Percentiles rank a stretch among this genome's conserved stretches.
Conservation (phyloP, 139 green algal genomes). For the Tetradesmus lagerheimii region DNA sequence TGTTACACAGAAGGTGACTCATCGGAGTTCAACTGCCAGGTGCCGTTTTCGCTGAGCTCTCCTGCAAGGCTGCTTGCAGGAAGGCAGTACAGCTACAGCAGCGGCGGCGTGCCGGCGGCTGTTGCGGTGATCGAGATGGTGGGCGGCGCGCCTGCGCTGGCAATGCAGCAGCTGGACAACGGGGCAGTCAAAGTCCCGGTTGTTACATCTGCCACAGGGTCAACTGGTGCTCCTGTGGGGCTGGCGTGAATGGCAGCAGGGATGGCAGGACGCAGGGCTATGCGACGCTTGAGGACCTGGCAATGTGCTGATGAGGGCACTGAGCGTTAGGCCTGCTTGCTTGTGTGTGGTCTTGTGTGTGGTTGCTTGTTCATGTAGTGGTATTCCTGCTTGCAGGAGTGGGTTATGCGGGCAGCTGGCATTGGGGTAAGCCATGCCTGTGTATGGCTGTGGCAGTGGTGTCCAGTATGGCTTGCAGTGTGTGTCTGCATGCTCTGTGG, state of each 20-base stretch:
- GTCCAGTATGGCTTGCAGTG: too few relatives aligned
- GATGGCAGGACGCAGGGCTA: neutral
- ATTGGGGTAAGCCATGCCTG: too few relatives aligned
- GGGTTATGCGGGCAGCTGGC: too few relatives aligned
- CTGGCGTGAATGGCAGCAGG: neutral
- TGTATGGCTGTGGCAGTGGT: too few relatives aligned
- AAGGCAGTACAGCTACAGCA: neutral
- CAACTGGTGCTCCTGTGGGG: neutral
- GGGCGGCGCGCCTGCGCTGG: neutral
- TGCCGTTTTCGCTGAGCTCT: neutral
- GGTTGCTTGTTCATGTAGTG: too few relatives aligned
- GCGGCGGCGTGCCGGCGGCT: neutral
- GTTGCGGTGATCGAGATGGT: constrained; percentile 29
- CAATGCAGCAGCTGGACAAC: neutral
- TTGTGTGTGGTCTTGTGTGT: neutral
- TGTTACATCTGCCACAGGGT: neutral
- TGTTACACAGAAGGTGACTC: neutral
- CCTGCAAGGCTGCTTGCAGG: neutral
- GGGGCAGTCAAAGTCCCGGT: neutral
- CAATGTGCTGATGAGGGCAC: neutral
- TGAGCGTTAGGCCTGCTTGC: neutral
- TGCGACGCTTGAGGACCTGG: neutral
- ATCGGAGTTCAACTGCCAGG: neutral
- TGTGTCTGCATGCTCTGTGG: too few relatives aligned
- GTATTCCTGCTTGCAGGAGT: too few relatives aligned